Evolutionary conservation across 805 yeast genomes (phyloP), one percentile per base, ranked within the genome.

Genomic region (Starmerella vaccinii): DNA sequence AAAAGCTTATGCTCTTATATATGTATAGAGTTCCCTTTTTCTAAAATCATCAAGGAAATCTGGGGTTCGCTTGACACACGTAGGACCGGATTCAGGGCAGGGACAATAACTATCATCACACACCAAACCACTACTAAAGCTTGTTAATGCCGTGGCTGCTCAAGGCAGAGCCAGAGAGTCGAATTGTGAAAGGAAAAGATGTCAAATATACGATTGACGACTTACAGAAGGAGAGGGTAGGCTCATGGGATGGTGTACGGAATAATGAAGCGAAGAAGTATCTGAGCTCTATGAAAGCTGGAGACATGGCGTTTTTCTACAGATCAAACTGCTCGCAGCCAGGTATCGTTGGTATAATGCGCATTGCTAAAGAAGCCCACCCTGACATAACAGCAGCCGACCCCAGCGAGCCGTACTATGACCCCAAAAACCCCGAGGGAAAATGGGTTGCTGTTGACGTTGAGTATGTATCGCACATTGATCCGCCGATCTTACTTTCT

Each of bases 161-260:
- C 40, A 77, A 77, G 57, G 74, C 80, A 1, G 82, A 78, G 60
- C 82, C 82, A 1, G 64, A 65, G 40, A 55, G 73, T 0, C 62
- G 82, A 40, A 62, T 75, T 10, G 80, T 74, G 46, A 67, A 75
- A 8, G 77, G 76, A 2, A 62, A 63, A 18, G 80, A 77, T 57
- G 77, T 73, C 21, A 68, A 68, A 38, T 77, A 76, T 59, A 68
- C 79, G 5, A 63, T 77, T 6, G 65, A 65, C 8, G 76, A 72
- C 27, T 62, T 77, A 12, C 59, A 68, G 16, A 56, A 66, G 5
- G 71, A 67, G 8, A 65, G 61, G 5, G 53, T 53, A 1, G 75
- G 74, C 47, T 69, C 74, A n/a, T 77, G 82, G 82, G 77, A 76
- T 54, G 82, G 82, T 1, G 81, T 77, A 10, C 65, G 82, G 42